phyloP scores from a whole-genome alignment of 202 grass and related monocot species.

The Musa balbisiana region DNA sequence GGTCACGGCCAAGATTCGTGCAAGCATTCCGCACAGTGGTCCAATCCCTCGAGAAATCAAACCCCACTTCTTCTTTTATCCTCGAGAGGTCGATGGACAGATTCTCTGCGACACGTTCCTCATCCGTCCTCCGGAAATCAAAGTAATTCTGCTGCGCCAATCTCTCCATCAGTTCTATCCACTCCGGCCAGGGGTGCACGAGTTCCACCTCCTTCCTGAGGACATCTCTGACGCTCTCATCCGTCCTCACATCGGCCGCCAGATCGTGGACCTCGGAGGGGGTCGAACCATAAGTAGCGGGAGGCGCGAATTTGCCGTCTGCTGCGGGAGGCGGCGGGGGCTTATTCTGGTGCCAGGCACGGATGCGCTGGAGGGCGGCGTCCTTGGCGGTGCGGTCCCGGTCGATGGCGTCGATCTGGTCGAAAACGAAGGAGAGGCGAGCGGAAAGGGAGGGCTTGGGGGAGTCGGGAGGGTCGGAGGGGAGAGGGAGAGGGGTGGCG shows the following conservation, averaged over 20 bases:
- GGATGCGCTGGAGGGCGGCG: slow-evolving; percentile 72
- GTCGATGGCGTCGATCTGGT: slow-evolving; percentile 76
- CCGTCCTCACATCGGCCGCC: slow-evolving; percentile 12
- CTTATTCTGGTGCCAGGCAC: slow-evolving; percentile 53
- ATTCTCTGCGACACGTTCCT: slow-evolving; percentile 36
- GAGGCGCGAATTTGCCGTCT: neutral
- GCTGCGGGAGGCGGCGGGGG: neutral
- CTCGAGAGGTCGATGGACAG: slow-evolving; percentile 52
- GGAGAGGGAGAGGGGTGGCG: slow-evolving; percentile 19
- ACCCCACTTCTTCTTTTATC: slow-evolving; percentile 43
- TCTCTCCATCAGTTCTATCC: slow-evolving; percentile 87
- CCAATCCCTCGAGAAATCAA: slow-evolving; percentile 85
- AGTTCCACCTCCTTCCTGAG: slow-evolving; percentile 72
- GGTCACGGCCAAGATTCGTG: slow-evolving; percentile 83
- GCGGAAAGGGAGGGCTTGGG: slow-evolving; percentile 61
- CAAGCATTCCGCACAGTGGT: slow-evolving; percentile 68
- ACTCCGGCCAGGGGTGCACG: slow-evolving; percentile 93
- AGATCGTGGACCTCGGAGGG: neutral
- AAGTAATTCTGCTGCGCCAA: slow-evolving; percentile 75
- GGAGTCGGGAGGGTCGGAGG: slow-evolving; percentile 4
- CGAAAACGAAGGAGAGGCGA: slow-evolving; percentile 89
- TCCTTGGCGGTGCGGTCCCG: slow-evolving; percentile 60
- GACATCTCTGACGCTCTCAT: slow-evolving; percentile 44
- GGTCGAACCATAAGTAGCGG: neutral
- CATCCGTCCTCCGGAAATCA: slow-evolving; percentile 47